These are phyloP conservation scores for Meira nashicola DNA, from an alignment of 1,284 basidiomycete genomes.

Conservation along the genomic window DNA sequence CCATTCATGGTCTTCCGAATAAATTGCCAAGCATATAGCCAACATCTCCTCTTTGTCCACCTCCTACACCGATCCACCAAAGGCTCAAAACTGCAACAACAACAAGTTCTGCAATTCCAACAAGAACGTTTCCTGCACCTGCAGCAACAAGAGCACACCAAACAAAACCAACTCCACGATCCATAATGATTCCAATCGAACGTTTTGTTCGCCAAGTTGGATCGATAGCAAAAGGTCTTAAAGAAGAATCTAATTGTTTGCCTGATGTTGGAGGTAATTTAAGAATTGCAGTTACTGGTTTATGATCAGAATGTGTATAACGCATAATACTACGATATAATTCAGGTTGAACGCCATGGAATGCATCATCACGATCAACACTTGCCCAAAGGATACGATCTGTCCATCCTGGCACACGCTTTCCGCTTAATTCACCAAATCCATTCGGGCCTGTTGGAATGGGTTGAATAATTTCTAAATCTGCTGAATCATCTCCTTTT, in stretches of 20 bases:
- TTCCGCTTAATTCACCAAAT: constrained; percentile 57
- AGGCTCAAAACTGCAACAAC: constrained; percentile 7
- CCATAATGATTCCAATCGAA: constrained; percentile 63
- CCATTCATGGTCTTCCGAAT: background rate
- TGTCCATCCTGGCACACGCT: constrained; percentile 85
- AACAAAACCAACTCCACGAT: constrained; percentile 66
- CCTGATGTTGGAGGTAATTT: constrained; percentile 57
- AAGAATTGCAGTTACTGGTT: constrained; percentile 51
- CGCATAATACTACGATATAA: constrained; percentile 50
- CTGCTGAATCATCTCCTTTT: background rate
- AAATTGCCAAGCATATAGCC: background rate
- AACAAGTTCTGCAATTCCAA: constrained; percentile 11
- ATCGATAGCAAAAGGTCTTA: constrained; percentile 37
- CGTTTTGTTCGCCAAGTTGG: constrained; percentile 60
- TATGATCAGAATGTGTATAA: constrained; percentile 51
- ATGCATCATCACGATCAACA: constrained; percentile 7
- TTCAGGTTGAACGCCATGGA: constrained; percentile 36
- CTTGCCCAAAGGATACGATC: constrained; percentile 79
- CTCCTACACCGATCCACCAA: constrained; percentile 4
- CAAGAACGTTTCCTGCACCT: constrained; percentile 13
- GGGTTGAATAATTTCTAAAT: background rate
- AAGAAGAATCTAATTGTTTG: constrained; percentile 47
- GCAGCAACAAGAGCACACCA: constrained; percentile 57
- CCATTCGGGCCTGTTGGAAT: constrained; percentile 10
- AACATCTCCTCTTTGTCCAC: background rate